Percentiles rank a stretch among this genome's conserved stretches.
Conservation (phyloP, 2,329 filamentous ascomycete genomes). For the Fusarium globosum region DNA sequence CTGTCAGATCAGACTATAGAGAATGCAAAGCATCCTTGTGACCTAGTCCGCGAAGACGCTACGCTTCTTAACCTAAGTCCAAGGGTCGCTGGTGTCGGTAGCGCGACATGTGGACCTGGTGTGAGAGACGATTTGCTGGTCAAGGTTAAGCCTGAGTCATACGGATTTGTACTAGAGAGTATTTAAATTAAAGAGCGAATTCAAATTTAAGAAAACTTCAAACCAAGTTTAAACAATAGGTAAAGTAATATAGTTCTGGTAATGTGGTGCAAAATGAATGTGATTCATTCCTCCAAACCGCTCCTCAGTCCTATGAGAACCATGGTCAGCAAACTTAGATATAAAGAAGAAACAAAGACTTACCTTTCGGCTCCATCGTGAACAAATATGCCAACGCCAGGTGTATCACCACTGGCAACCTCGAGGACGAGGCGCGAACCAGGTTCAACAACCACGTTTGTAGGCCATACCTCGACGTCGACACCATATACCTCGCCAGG, state of each 20-base stretch:
- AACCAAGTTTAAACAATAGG: neutral
- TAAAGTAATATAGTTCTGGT: neutral
- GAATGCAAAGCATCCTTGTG: slow-evolving; percentile 7
- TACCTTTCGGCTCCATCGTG: neutral
- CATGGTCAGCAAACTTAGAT: neutral
- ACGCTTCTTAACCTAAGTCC: slow-evolving; percentile 3
- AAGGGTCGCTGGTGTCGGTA: slow-evolving; percentile 14
- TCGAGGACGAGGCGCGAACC: neutral
- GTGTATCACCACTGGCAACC: neutral
- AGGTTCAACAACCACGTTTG: neutral
- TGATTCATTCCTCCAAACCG: neutral
- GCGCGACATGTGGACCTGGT: slow-evolving; percentile 18
- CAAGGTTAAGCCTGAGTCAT: neutral
- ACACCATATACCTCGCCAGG: neutral
- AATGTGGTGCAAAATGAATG: neutral
- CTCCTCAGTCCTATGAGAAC: neutral
- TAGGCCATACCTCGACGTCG: neutral
- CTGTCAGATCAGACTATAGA: neutral
- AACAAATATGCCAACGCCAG: neutral
- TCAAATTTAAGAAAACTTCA: too few species aligned
- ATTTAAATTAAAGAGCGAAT: neutral
- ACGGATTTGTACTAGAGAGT: neutral
- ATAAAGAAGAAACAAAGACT: neutral
- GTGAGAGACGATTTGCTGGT: slow-evolving; percentile 4
- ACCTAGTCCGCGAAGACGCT: neutral